Conservation (phyloP, 495 filamentous ascomycete genomes). For the Trichoderma reesei region DNA sequence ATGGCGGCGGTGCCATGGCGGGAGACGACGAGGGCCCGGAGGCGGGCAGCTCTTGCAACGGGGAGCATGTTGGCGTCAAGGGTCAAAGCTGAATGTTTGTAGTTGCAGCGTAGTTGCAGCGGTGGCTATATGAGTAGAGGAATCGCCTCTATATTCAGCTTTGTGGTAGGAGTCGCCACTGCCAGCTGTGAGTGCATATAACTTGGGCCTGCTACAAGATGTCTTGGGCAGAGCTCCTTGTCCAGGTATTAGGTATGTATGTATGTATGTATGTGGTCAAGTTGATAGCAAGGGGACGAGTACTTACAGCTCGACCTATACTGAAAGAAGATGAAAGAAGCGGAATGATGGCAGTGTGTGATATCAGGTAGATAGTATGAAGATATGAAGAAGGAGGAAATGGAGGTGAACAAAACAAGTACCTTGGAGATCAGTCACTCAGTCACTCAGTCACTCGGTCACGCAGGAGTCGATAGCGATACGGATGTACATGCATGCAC, state of each 20-base stretch:
- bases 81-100: background rate
- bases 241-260: no score
- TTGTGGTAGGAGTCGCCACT: background rate
- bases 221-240: no score
- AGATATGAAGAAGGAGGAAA: background rate
- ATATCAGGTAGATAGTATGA: no score
- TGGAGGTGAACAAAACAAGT: background rate
- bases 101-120: background rate
- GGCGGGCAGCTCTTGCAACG: background rate
- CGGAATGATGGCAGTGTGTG: no score
- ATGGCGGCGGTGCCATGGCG: background rate
- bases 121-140: background rate
- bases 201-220: no score
- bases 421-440: background rate
- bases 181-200: background rate
- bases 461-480: background rate
- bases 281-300: background rate
- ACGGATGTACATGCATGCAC: background rate
- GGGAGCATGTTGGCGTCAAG: conserved; percentile 8
- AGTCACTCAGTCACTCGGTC: background rate
- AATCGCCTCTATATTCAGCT: background rate
- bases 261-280: background rate
- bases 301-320: background rate
- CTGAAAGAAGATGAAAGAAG: no score
- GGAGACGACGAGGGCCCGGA: background rate